phyloP scores from a whole-genome alignment of 2,329 filamentous ascomycete species.

The Ascochyta fabae region DNA sequence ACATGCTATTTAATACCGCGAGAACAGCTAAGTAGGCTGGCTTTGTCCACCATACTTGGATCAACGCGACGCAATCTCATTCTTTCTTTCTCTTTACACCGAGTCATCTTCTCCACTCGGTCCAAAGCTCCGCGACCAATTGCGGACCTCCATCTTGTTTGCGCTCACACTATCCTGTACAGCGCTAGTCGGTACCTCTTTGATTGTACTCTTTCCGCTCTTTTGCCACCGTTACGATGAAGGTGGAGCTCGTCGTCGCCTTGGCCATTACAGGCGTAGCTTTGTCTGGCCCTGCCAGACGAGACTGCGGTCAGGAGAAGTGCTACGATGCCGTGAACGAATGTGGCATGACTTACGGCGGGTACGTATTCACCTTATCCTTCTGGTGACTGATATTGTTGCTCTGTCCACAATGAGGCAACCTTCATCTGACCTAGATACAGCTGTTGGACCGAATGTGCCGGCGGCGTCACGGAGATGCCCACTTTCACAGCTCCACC shows the following conservation, averaged over 20 bases:
- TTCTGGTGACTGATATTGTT: background rate
- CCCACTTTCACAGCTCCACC: conserved; percentile 16
- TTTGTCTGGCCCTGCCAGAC: conserved; percentile 22
- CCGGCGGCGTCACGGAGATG: conserved; percentile 1
- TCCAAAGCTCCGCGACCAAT: background rate
- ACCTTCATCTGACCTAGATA: background rate
- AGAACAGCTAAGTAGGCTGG: background rate
- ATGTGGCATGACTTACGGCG: conserved; percentile 29
- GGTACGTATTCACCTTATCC: conserved; percentile 15
- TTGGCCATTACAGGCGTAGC: conserved; percentile 6
- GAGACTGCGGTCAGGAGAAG: conserved; percentile 23
- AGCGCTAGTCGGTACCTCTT: background rate
- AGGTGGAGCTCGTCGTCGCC: background rate
- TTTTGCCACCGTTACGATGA: background rate
- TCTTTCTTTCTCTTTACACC: background rate
- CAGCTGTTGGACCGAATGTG: conserved; percentile 19
- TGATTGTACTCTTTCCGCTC: background rate
- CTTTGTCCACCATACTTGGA: background rate
- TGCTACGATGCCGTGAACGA: conserved; percentile 29
- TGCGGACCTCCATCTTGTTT: background rate
- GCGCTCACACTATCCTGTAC: background rate
- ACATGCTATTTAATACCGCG: conserved; percentile 3
- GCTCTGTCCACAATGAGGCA: no score
- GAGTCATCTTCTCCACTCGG: background rate
- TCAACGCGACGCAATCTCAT: background rate